A percentile compares a stretch with the other conserved stretches of the same genome.
phyloP scores from a whole-genome alignment of 1,139 yeast species.

The Pichia cactophila region DNA sequence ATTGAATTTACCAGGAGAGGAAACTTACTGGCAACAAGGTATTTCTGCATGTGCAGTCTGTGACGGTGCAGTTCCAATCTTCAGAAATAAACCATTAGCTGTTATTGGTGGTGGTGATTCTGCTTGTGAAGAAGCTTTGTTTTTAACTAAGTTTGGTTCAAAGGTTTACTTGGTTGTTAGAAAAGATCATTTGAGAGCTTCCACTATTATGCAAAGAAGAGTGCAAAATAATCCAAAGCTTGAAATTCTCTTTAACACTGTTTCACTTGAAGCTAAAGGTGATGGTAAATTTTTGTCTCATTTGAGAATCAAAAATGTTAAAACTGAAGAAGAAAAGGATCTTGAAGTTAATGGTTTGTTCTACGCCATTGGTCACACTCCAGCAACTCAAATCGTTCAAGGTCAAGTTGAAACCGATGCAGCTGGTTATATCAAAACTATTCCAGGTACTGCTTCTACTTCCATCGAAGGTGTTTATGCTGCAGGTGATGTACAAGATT shows the following conservation, averaged over 20 bases:
- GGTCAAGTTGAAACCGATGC: conserved; percentile 80
- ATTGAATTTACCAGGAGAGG: conserved; percentile 91
- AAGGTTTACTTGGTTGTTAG: conserved; percentile 90
- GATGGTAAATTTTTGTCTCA: conserved; percentile 69
- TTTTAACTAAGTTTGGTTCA: conserved; percentile 93
- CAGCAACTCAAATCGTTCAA: conserved; percentile 79
- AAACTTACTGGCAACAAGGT: conserved; percentile 97
- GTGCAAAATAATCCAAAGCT: conserved; percentile 76
- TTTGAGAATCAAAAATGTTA: conserved; percentile 58
- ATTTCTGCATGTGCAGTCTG: conserved; percentile 99
- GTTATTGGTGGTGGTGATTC: conserved; percentile 99
- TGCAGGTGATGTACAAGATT: conserved; percentile 98
- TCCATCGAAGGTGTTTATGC: conserved; percentile 92
- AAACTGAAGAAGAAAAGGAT: conserved; percentile 60
- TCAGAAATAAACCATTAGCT: conserved; percentile 94
- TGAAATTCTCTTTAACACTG: conserved; percentile 84
- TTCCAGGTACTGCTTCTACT: conserved; percentile 82
- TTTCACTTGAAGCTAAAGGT: conserved; percentile 83
- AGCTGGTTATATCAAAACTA: conserved; percentile 78
- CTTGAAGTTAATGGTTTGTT: conserved; percentile 84
- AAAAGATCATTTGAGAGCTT: conserved; percentile 90
- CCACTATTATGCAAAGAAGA: conserved; percentile 94
- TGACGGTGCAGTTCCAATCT: conserved; percentile 98
- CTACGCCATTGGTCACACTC: conserved; percentile 96
- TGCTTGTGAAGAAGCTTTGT: conserved; percentile 97